Base-by-base conservation (phyloP, 1,139 yeast species). In the Lodderomyces margitis region DNA sequence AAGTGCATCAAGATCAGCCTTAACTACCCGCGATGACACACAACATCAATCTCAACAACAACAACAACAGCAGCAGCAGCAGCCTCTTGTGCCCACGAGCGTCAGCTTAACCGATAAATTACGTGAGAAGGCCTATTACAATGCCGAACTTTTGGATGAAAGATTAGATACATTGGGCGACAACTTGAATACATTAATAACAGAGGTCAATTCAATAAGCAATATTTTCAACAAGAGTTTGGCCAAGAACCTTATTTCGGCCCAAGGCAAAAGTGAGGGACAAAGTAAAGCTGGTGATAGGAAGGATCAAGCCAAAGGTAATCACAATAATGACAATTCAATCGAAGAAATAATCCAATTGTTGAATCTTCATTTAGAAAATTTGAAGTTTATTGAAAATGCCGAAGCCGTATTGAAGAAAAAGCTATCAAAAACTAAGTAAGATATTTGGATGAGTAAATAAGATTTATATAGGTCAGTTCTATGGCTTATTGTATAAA, bases 151-250 rank as follows among this genome's bases (percentile, higher is more conserved):
- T 41, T 70, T 92, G 50, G 95, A 88, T 57, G 92, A 84, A 53
- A 86, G 86, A 58, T 69, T 92, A 49, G 95, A 86, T 51, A 68
- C 75, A 15, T 70, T 92, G 59, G 95, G 95, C 12, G 74, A 79
- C 35, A 87, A 87, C 56, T 75, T 92, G 52, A 66, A 85, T 5
- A 77, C 91, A 0, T 75, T 92, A 52, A 87, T 92, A 40, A 76
- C 78, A 36, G 98, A 92, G 61, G 86, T 92, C 50, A 92, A 94
- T 62, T 81, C 81, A 27, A 92, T 89, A 5, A 87, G 95, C 51
- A 87, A 84, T 48, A 83, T 85, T 3, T 83, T 89, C 58, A 87
- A 87, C 59, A 81, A 83, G 58, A 68, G 66, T 45, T 57, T 70
- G 41, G 58, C 70, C 37, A 61, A 58, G 12, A 37, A 37, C 21